phyloP scores from a whole-genome alignment of 192 early-diverging fungal genomes.

The Coemansia sp. region DNA sequence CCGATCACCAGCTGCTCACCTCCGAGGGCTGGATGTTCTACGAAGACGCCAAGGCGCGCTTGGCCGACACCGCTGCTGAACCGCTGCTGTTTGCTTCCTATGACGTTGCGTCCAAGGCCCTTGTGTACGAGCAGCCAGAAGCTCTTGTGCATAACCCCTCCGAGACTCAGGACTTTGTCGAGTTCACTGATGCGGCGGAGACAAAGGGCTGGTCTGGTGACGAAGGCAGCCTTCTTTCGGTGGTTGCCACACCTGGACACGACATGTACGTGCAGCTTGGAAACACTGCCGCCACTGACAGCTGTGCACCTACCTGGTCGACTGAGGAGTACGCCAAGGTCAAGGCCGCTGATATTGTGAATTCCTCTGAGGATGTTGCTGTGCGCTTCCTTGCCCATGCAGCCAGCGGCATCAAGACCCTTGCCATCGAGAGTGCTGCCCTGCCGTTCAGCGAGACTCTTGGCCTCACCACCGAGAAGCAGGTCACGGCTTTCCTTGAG shows the following conservation, averaged over 20 bases:
- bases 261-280: conserved; percentile 30
- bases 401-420: conserved; percentile 6
- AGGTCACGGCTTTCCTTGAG: conserved; percentile 1
- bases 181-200: conserved; percentile 17
- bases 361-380: conserved; percentile 1
- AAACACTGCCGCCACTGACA: conserved; percentile 1
- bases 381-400: conserved; percentile 24
- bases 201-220: too few species aligned
- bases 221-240: conserved; percentile 4
- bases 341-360: conserved; percentile 14
- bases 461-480: conserved; percentile 1
- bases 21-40: conserved; percentile 36
- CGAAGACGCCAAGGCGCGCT: conserved; percentile 16
- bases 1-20: conserved; percentile 55
- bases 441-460: not conserved
- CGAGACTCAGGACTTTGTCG: conserved; percentile 23
- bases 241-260: conserved; percentile 29
- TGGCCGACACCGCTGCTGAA: conserved; percentile 6
- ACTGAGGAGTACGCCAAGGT: conserved; percentile 12
- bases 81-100: conserved; percentile 28
- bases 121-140: conserved; percentile 17
- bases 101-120: conserved; percentile 13
- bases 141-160: conserved; percentile 20
- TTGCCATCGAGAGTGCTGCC: not conserved
- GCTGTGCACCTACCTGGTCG: not conserved